Base-by-base conservation (phyloP, 495 filamentous ascomycete genomes). In the Penicillium cosmopolitanum region DNA sequence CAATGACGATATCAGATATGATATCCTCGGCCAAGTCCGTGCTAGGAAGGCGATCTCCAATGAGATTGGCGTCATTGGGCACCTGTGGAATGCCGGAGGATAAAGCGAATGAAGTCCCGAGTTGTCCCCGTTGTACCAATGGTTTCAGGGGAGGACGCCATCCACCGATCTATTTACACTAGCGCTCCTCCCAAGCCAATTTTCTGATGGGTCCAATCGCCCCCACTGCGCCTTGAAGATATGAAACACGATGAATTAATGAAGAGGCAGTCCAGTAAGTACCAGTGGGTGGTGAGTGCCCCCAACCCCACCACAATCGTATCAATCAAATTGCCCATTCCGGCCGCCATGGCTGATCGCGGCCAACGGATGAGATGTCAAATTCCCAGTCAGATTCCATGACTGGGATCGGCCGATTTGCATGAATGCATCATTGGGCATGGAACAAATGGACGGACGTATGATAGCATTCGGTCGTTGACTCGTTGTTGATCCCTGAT, bases 171-270 rank as follows among this genome's bases (percentile, higher is more conserved):
- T 60, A 60, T 60, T 60, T 44, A 15, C 52, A 28, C 50, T 57
- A 61, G 59, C 53, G 58, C 46, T 50, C 48, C 25, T 42, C 57
- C 16, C 11, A 13, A 38, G 28, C 28, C 28, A 31, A 31, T 16
- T 53, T 60, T 60, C 43, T 61, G 62, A 65, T 33, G 62, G 62
- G 46, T 60, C 62, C 51, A 55, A 58, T 56, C 56, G 61, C 38
- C 61, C 40, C 61, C 61, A 63, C 61, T 34, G 6, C 2, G n/a
- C 23, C 40, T 28, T 28, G 35, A 10, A 3, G 12, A 65, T 31
- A 55, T 66, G 63, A 66, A 62, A 66, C 63, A 50, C 28, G 12
- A 12, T 19, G 15, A 51, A 48, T 5, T 3, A 25, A 12, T 28
- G 5, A 50, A 25, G 5, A 7, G n/a, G n/a, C n/a, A n/a, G n/a